phyloP scores from a whole-genome alignment of 2,329 filamentous ascomycete genomes.

The Trichophyton schoenleinii region DNA sequence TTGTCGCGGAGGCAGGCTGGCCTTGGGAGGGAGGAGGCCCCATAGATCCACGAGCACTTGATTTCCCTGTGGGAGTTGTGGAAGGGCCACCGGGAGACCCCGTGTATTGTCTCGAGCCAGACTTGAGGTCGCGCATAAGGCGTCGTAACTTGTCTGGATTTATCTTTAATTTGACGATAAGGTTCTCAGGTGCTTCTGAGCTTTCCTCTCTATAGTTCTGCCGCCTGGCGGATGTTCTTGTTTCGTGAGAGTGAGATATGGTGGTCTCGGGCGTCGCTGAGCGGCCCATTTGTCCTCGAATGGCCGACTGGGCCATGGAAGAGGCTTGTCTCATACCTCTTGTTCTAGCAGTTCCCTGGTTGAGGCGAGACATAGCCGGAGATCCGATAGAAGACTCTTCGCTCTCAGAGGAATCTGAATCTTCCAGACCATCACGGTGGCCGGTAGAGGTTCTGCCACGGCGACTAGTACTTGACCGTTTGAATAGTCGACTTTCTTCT shows the following conservation, averaged over 20 bases:
- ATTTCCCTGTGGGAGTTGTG: constrained; percentile 30
- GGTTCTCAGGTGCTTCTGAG: constrained; percentile 53
- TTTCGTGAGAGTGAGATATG: constrained; percentile 56
- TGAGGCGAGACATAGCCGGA: constrained; percentile 60
- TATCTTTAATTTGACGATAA: constrained; percentile 66
- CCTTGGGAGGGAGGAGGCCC: constrained; percentile 19
- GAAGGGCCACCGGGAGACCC: constrained; percentile 32
- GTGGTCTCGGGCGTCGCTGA: constrained; percentile 75
- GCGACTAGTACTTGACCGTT: constrained; percentile 54
- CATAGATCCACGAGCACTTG: constrained; percentile 21
- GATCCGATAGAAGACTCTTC: constrained; percentile 80
- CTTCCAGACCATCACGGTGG: constrained; percentile 50
- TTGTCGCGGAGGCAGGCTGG: constrained; percentile 14
- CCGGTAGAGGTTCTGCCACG: constrained; percentile 45
- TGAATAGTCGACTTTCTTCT: constrained; percentile 79
- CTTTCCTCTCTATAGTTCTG: constrained; percentile 67
- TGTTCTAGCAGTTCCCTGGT: constrained; percentile 65
- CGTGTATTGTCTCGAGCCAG: constrained; percentile 23
- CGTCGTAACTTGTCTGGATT: constrained; percentile 58
- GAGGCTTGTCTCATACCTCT: constrained; percentile 83
- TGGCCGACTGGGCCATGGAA: constrained; percentile 71
- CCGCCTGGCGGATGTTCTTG: constrained; percentile 51
- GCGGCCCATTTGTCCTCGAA: constrained; percentile 54
- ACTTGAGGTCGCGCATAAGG: constrained; percentile 45
- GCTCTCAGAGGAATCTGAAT: constrained; percentile 84